phyloP scores from a whole-genome alignment of 2,329 filamentous ascomycete species.

The Aspergillus niger region DNA sequence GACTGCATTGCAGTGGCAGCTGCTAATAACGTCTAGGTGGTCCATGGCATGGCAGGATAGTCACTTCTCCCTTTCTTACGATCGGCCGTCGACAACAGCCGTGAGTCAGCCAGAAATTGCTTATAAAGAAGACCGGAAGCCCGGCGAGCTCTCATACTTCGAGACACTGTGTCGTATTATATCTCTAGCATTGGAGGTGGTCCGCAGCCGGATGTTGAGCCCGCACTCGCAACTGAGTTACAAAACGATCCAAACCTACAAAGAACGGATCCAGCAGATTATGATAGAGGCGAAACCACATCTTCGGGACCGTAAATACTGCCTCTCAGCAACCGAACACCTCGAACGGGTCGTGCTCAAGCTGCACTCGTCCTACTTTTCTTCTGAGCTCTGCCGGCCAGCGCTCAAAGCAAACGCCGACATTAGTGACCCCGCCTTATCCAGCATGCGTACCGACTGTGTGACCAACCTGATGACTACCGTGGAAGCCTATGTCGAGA shows the following conservation, averaged over 20 bases:
- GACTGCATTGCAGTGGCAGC: background rate
- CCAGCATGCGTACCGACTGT: conserved; percentile 54
- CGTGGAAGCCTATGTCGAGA: conserved; percentile 62
- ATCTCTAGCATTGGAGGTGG: conserved; percentile 56
- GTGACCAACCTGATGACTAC: conserved; percentile 58
- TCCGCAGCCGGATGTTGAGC: conserved; percentile 58
- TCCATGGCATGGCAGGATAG: conserved; percentile 67
- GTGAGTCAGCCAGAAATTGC: conserved; percentile 56
- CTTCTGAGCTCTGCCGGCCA: conserved; percentile 63
- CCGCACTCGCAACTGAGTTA: conserved; percentile 57
- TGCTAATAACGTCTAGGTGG: conserved; percentile 49
- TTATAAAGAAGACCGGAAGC: conserved; percentile 49
- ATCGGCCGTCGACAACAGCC: conserved; percentile 58
- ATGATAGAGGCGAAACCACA: conserved; percentile 61
- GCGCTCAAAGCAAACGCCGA: conserved; percentile 57
- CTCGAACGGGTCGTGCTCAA: conserved; percentile 63
- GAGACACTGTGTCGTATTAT: conserved; percentile 62
- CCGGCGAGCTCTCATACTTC: conserved; percentile 57
- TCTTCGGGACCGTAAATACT: conserved; percentile 55
- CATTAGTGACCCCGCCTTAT: conserved; percentile 41
- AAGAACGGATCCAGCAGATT: conserved; percentile 59
- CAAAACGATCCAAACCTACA: conserved; percentile 58
- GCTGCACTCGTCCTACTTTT: conserved; percentile 63
- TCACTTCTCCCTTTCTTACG: conserved; percentile 64
- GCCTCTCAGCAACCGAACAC: conserved; percentile 50